Evolutionary conservation across 129 eudicot species (phyloP), one percentile per base, ranked within the genome.

Genomic region (Flaveria linearis): DNA sequence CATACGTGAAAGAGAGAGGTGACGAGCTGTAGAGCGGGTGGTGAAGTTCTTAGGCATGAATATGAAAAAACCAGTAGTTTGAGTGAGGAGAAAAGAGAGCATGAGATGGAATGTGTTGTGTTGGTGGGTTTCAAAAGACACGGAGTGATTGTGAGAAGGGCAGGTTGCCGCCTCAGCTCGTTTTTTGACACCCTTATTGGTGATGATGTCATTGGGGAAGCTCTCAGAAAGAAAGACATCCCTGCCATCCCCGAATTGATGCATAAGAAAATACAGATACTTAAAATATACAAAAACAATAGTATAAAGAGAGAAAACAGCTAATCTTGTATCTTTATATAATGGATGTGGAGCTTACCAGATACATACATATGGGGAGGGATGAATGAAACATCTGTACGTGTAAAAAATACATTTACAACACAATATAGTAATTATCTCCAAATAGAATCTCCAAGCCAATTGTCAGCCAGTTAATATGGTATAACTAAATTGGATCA

Each of bases 321-420:
- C 64, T 22, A 22, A 58, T 23, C 65, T 61, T 61, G 67, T 26
- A 61, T 25, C 17, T 26, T 3, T 61, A 61, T 61, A 61, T 61
- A 61, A 13, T 12, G 67, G 17, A 58, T 58, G 65, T 58, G 39
- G 39, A 57, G 33, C 30, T 57, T 57, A 57, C 64, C 64, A 57
- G 39, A 50, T 50, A 50, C 16, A 50, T 50, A 50, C 55, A 51
- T 51, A 51, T 16, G 16, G 16, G 60, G 23, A 53, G n/a, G 42
- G 67, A 25, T 61, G 9, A 17, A 18, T 67, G 28, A 41, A 67
- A 10, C 9, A 4, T 41, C 42, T 49, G 75, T 50, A 70, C 46
- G 47, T 30, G 75, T 71, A 71, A 71, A 70, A 71, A 28, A 30
- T 61, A 61, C 68, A 71, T 50, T 17, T 50, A 71, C 62, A 70